phyloP scores from a whole-genome alignment of 208 protist species.

The Leishmania turanica region DNA sequence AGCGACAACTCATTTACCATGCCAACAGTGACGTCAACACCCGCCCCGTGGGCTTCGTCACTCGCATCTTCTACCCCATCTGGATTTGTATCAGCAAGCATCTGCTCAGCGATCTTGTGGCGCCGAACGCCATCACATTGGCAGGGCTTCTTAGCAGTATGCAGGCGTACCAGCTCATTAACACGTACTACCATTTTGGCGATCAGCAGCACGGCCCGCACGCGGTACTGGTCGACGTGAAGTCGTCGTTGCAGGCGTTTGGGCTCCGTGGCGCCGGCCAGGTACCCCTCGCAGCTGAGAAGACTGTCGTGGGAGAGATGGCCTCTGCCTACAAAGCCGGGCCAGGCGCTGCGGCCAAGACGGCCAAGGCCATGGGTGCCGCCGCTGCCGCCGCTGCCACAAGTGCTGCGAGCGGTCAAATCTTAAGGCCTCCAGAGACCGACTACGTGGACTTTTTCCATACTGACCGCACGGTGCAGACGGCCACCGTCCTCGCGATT shows the following conservation, averaged over 20 bases:
- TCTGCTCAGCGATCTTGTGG: constrained; percentile 81
- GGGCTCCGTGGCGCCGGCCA: constrained; percentile 50
- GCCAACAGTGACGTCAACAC: constrained; percentile 74
- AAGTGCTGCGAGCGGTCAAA: not conserved
- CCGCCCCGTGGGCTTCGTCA: constrained; percentile 75
- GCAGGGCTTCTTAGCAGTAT: constrained; percentile 77
- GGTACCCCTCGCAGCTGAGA: constrained; percentile 23
- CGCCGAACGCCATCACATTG: constrained; percentile 91
- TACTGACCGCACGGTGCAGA: constrained; percentile 49
- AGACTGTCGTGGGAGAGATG: constrained; percentile 16
- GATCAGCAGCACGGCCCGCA: constrained; percentile 10
- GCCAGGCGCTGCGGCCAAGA: not conserved
- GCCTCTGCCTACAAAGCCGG: constrained; percentile 10
- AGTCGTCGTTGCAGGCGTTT: constrained; percentile 42
- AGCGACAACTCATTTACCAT: constrained; percentile 73
- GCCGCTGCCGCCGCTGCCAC: constrained; percentile 4
- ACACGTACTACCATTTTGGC: constrained; percentile 60
- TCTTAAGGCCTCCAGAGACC: constrained; percentile 7
- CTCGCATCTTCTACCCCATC: constrained; percentile 63
- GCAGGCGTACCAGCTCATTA: constrained; percentile 88
- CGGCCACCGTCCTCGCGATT: constrained; percentile 64
- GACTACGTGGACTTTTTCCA: constrained; percentile 55
- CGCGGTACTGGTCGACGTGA: constrained; percentile 23
- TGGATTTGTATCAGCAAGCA: constrained; percentile 62
- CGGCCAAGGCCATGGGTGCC: not conserved